Evolutionary conservation across 2,329 filamentous ascomycete species (phyloP).

Genomic region (Sclerotinia sclerotiorum): DNA sequence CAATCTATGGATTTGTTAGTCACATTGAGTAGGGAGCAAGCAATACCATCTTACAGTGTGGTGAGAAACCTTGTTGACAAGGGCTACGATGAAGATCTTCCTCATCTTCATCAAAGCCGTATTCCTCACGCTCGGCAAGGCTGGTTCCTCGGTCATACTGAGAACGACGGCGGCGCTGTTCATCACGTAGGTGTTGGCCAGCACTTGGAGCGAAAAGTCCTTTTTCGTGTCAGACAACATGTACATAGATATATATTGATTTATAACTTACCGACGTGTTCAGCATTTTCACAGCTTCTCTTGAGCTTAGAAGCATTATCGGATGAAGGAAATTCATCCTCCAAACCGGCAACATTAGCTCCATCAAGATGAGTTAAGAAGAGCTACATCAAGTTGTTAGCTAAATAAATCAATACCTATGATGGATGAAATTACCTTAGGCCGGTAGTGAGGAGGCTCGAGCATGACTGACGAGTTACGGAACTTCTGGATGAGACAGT

Average conservation of each 20-base stretch:
- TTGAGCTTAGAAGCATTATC: conserved; percentile 88
- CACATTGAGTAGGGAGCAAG: background rate
- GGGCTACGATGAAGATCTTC: conserved; percentile 21
- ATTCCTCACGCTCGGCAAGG: conserved; percentile 52
- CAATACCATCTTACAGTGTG: conserved; percentile 25
- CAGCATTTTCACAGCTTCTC: conserved; percentile 82
- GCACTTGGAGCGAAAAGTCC: conserved; percentile 79
- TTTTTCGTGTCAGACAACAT: conserved; percentile 41
- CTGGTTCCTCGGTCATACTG: conserved; percentile 81
- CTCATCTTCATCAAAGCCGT: conserved; percentile 30
- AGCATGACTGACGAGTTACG: conserved; percentile 96
- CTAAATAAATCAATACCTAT: conserved; percentile 34
- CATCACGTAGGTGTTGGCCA: conserved; percentile 69
- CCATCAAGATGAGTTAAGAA: conserved; percentile 53
- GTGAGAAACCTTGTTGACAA: conserved; percentile 25
- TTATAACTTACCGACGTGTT: conserved; percentile 69
- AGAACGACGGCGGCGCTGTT: conserved; percentile 69
- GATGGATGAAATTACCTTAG: conserved; percentile 61
- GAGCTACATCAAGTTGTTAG: conserved; percentile 48
- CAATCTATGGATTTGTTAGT: conserved; percentile 16
- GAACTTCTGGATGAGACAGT: conserved; percentile 91
- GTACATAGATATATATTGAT: conserved; percentile 4
- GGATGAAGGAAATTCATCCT: conserved; percentile 73
- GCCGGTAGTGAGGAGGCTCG: conserved; percentile 76
- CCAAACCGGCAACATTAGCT: conserved; percentile 65